These are phyloP conservation scores for Coniophora puteana DNA, from an alignment of 1,284 basidiomycete species.

Conservation along the genomic window DNA sequence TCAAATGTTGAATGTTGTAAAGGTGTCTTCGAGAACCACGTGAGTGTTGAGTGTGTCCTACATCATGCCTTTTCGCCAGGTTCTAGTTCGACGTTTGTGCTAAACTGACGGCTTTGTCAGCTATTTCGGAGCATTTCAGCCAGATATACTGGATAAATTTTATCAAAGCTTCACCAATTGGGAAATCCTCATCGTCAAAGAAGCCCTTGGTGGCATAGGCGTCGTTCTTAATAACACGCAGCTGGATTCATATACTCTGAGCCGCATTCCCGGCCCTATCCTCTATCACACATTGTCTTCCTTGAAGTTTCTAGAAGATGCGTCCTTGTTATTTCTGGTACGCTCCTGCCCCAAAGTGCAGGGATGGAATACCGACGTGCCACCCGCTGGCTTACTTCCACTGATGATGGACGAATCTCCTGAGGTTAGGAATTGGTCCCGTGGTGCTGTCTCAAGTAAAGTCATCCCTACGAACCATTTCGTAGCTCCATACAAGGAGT, in stretches of 20 bases:
- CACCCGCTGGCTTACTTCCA: conserved; percentile 58
- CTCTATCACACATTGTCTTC: conserved; percentile 70
- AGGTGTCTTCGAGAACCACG: conserved; percentile 61
- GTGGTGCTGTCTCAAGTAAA: conserved; percentile 36
- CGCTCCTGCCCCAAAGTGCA: conserved; percentile 37
- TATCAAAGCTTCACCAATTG: conserved; percentile 64
- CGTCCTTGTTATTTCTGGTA: conserved; percentile 44
- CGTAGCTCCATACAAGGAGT: conserved; percentile 38
- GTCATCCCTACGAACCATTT: conserved; percentile 49
- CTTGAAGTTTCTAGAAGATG: conserved; percentile 53
- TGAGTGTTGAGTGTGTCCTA: conserved; percentile 38
- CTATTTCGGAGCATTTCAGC: conserved; percentile 62
- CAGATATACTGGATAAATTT: conserved; percentile 51
- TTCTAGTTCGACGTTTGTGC: conserved; percentile 3
- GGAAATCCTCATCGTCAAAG: conserved; percentile 52
- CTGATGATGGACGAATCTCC: conserved; percentile 50
- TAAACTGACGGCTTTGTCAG: conserved; percentile 34
- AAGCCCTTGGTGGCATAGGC: conserved; percentile 37
- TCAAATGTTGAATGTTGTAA: conserved; percentile 58
- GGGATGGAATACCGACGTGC: conserved; percentile 53
- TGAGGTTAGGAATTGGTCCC: conserved; percentile 58
- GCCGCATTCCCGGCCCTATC: conserved; percentile 43
- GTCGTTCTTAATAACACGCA: conserved; percentile 31
- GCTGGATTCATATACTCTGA: too few species aligned
- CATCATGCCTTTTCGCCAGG: conserved; percentile 9